These are phyloP conservation scores for Gamarada debralockiae DNA, from an alignment of 495 filamentous ascomycete genomes.

Conservation along the genomic window DNA sequence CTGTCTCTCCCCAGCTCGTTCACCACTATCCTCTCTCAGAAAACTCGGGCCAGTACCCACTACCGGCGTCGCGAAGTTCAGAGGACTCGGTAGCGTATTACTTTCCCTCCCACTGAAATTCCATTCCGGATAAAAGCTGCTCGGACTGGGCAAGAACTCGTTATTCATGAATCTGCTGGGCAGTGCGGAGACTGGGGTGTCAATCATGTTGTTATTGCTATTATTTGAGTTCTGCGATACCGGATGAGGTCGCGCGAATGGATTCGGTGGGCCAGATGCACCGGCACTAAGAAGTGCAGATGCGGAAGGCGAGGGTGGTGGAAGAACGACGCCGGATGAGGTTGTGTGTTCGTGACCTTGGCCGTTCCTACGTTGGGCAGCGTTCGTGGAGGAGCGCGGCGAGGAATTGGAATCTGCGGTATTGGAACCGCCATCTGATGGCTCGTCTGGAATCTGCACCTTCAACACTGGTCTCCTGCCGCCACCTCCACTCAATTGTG, in stretches of 20 bases:
- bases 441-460: conserved; percentile 91
- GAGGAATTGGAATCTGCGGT: conserved; percentile 73
- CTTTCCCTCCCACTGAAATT: conserved; percentile 61
- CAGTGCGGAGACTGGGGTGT: conserved; percentile 96
- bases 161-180: conserved; percentile 86
- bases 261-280: conserved; percentile 89
- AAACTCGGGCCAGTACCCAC: conserved; percentile 67
- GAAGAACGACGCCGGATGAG: conserved; percentile 69
- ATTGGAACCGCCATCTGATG: conserved; percentile 60
- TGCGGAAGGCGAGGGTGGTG: conserved; percentile 88
- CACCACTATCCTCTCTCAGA: conserved; percentile 52
- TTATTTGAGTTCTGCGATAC: conserved; percentile 54
- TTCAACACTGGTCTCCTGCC: conserved; percentile 77
- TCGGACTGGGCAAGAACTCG: conserved; percentile 81
- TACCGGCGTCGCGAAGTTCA: conserved; percentile 89
- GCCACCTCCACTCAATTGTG: conserved; percentile 44
- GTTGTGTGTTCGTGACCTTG: conserved; percentile 31
- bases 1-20: conserved; percentile 28
- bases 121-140: conserved; percentile 92
- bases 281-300: conserved; percentile 85
- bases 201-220: conserved; percentile 71
- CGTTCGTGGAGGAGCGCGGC: conserved; percentile 62
- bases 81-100: conserved; percentile 83
- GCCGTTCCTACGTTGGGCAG: conserved; percentile 24
- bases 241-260: conserved; percentile 81